phyloP scores from a whole-genome alignment of 768 basidiomycete species.

The Candolleomyces efflorescens region DNA sequence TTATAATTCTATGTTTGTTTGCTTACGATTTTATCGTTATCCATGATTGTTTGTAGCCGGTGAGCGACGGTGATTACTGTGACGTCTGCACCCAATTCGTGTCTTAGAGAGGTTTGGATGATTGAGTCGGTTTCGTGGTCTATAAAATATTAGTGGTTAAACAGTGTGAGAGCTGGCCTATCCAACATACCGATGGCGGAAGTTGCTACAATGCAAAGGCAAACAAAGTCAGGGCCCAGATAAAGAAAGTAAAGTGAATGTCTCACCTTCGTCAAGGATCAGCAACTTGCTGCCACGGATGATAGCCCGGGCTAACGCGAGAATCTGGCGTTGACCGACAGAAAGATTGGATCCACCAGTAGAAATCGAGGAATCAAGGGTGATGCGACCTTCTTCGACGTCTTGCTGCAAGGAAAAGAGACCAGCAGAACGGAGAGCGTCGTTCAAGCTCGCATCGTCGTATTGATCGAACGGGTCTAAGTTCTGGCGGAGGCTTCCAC shows the following conservation, averaged over 20 bases:
- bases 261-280: constrained; percentile 55
- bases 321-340: constrained; percentile 67
- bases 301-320: constrained; percentile 56
- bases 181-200: constrained; percentile 35
- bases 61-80: constrained; percentile 66
- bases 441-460: constrained; percentile 39
- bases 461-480: constrained; percentile 57
- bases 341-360: constrained; percentile 65
- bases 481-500: constrained; percentile 48
- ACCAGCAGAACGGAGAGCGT: constrained; percentile 33
- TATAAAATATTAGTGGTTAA: constrained; percentile 2
- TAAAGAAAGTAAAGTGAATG: background rate
- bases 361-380: constrained; percentile 37
- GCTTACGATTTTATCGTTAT: constrained; percentile 49
- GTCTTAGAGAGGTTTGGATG: constrained; percentile 64
- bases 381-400: constrained; percentile 46
- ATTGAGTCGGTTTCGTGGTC: constrained; percentile 60
- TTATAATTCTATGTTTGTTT: background rate
- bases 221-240: constrained; percentile 5
- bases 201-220: constrained; percentile 24
- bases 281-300: constrained; percentile 50
- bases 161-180: background rate
- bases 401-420: constrained; percentile 30
- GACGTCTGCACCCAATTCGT: constrained; percentile 55
- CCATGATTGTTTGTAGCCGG: constrained; percentile 59